Evolutionary conservation across 1,284 basidiomycete genomes (phyloP).

Genomic region (Hortiboletus rubellus): DNA sequence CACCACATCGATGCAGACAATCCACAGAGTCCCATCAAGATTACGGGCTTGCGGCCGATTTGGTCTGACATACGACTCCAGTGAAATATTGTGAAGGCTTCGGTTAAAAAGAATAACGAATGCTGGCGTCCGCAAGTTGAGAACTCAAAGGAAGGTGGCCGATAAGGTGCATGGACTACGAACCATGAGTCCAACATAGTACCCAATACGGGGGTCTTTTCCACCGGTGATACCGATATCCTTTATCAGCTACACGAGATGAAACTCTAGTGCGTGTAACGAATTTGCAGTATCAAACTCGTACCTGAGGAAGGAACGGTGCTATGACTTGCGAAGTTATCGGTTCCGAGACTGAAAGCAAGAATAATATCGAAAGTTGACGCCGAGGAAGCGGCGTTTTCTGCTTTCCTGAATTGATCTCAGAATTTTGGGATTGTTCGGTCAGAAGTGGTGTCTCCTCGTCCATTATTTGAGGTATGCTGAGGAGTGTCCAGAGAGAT

Average conservation of each 20-base stretch:
- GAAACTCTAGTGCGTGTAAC: background rate
- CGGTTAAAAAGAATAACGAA: constrained; percentile 55
- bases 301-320: constrained; percentile 67
- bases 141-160: background rate
- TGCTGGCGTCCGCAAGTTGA: constrained; percentile 35
- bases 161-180: constrained; percentile 15
- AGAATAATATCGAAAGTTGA: constrained; percentile 64
- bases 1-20: constrained; percentile 58
- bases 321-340: constrained; percentile 71
- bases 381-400: constrained; percentile 64
- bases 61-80: constrained; percentile 68
- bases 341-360: constrained; percentile 66
- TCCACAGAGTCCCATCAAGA: constrained; percentile 59
- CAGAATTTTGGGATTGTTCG: background rate
- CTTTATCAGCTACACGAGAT: constrained; percentile 42
- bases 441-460: constrained; percentile 31
- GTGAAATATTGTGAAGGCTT: constrained; percentile 57
- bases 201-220: constrained; percentile 48
- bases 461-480: constrained; percentile 17
- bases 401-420: constrained; percentile 3
- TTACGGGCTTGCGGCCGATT: constrained; percentile 64
- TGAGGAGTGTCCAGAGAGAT: background rate
- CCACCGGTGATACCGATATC: constrained; percentile 49
- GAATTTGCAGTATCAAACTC: constrained; percentile 4
- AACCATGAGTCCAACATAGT: constrained; percentile 59